Evolutionary conservation across 805 yeast genomes (phyloP), one percentile per base, ranked within the genome.

Genomic region (Scheffersomyces amazonensis): DNA sequence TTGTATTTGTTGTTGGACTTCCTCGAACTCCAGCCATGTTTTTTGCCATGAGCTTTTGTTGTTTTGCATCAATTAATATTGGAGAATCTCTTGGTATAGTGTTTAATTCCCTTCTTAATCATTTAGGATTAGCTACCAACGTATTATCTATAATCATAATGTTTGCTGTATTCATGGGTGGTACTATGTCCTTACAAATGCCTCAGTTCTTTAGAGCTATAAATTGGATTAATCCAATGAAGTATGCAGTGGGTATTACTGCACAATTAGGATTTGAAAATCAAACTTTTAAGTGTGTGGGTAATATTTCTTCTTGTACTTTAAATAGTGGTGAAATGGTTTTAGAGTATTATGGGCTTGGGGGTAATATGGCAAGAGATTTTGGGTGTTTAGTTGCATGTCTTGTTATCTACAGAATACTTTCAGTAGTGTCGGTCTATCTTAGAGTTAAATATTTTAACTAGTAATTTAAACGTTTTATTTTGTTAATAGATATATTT

Each of bases 51-150:
- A 71, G 78, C 12, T 77, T 80, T 45, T 67, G 77, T 17, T 48
- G 80, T 0, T 63, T 78, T 41, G 62, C 74, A 20, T 71, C 79
- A 18, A 75, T 81, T 16, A 78, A 80, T 45, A 79, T 87, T 42
- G 96, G 96, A 22, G 96, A 88, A 55, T 81, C 90, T 6, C 64
- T 87, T 21, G 96, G 96, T 0, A 83, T 88, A 6, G 71, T 84
- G 34, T 83, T 87, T 42, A 85, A 85, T 52, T 80, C 89, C 2
- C 48, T 85, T 1, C 81, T 87, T 50, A 61, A 67, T 34, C 87
- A 87, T 49, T 75, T 87, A 20, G 96, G 95, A 0, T 76, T 87
- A 52, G 93, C 93, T 0, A 80, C 86, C n/a, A 86, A 83, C 53
- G 61, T 85, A 3, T 78, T 87, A 21, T 76, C 90, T 1, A 71